Conservation (phyloP, 208 protist genomes). For the Acanthamoeba healyi region DNA sequence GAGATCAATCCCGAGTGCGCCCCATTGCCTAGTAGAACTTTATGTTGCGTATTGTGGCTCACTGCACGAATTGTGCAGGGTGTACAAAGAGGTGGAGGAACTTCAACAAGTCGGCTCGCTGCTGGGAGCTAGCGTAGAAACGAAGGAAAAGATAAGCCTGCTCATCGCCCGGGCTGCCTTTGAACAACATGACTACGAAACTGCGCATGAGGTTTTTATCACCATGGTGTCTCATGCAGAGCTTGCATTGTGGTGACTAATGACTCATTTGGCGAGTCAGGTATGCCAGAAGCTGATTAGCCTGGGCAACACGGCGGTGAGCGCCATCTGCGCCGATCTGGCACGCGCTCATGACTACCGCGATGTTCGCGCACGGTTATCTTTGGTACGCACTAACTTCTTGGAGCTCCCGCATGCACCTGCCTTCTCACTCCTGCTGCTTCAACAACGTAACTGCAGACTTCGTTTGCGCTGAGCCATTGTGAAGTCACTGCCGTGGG, state of each 20-base stretch:
- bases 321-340: background rate
- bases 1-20: background rate
- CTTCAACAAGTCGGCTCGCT: background rate
- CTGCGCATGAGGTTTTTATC: background rate
- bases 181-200: background rate
- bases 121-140: background rate
- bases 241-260: background rate
- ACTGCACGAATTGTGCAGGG: background rate
- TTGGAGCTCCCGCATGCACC: background rate
- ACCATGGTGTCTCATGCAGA: background rate
- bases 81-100: conserved; percentile 10
- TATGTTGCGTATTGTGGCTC: background rate
- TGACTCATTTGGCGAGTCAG: too few relatives aligned
- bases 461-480: conserved; percentile 10
- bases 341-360: background rate
- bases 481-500: background rate
- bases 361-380: background rate
- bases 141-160: background rate
- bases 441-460: too few relatives aligned
- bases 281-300: too few relatives aligned
- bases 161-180: conserved; percentile 24
- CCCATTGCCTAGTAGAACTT: background rate
- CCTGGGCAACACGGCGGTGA: too few relatives aligned
- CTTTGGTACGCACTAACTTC: background rate
- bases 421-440: background rate